Conservation (phyloP, 495 filamentous ascomycete genomes). For the Hypoxylon cercidicola region DNA sequence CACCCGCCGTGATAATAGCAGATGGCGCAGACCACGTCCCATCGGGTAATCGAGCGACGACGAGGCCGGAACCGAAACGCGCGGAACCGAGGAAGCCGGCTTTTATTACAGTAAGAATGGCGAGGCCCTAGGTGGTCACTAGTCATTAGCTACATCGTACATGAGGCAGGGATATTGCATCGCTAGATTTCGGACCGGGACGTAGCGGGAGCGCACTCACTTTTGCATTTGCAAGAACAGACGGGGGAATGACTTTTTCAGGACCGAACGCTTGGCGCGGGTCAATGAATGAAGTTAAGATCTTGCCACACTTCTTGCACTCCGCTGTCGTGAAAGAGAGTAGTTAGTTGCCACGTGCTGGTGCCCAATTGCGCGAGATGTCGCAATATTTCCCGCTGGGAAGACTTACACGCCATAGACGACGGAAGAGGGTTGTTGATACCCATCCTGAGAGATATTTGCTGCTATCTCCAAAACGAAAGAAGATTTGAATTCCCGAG, state of each 20-base stretch:
- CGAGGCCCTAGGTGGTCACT: slow-evolving; percentile 81
- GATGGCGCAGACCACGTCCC: slow-evolving; percentile 94
- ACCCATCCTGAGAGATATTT: slow-evolving; percentile 54
- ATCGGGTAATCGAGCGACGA: slow-evolving; percentile 91
- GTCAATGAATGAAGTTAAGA: slow-evolving; percentile 93
- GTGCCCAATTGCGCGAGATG: slow-evolving; percentile 4
- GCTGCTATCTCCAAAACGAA: slow-evolving; percentile 7
- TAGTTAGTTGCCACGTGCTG: slow-evolving; percentile 13
- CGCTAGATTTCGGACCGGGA: background rate
- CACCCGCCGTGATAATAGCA: slow-evolving; percentile 89
- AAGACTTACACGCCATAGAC: slow-evolving; percentile 66
- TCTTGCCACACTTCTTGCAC: slow-evolving; percentile 92
- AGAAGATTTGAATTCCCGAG: slow-evolving; percentile 8
- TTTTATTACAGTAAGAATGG: slow-evolving; percentile 94
- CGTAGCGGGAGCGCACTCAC: slow-evolving; percentile 56
- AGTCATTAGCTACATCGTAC: slow-evolving; percentile 23
- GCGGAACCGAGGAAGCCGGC: slow-evolving; percentile 94
- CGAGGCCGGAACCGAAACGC: slow-evolving; percentile 91
- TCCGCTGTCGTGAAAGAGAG: slow-evolving; percentile 66
- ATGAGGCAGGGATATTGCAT: background rate
- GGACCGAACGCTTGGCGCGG: slow-evolving; percentile 94
- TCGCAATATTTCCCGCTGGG: slow-evolving; percentile 12
- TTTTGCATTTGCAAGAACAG: slow-evolving; percentile 90
- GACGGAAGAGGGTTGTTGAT: slow-evolving; percentile 69
- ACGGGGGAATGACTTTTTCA: slow-evolving; percentile 96